Conservation (phyloP, 345 rosid genomes). For the Citrus medica region DNA sequence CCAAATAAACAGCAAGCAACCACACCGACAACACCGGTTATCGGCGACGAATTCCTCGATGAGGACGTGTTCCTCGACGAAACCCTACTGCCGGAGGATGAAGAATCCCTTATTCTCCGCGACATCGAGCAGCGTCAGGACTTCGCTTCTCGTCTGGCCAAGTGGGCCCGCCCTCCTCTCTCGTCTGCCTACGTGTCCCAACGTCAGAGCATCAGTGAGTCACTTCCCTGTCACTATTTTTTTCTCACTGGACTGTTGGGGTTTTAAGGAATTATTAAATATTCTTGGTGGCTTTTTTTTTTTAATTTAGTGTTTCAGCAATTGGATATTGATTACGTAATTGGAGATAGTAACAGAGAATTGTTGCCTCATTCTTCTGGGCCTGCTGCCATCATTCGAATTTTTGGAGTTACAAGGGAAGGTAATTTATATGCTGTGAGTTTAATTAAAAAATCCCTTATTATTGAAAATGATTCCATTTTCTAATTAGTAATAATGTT, state of each 20-base stretch:
- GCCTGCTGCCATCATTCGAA: conserved; percentile 76
- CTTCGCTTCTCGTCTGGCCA: conserved; percentile 51
- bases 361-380: conserved; percentile 67
- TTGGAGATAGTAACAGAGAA: conserved; percentile 56
- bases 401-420: conserved; percentile 88
- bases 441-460: not conserved
- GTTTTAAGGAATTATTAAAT: conserved; percentile 6
- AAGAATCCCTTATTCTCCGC: conserved; percentile 68
- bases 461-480: not conserved
- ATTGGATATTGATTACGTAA: conserved; percentile 87
- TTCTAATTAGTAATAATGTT: not conserved
- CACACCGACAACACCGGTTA: conserved; percentile 19
- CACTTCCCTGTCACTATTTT: not conserved
- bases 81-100: conserved; percentile 59
- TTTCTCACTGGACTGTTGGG: not conserved
- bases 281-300: not conserved
- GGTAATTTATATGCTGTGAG: conserved; percentile 24
- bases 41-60: conserved; percentile 75
- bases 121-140: conserved; percentile 73
- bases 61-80: conserved; percentile 87
- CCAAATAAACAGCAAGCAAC: conserved; percentile 50
- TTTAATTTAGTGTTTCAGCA: conserved; percentile 69
- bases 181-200: conserved; percentile 49
- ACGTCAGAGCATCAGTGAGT: conserved; percentile 59
- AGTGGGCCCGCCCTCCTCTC: conserved; percentile 81